Conservation (phyloP, 176 grass and related monocot species). For the Aegilops tauschii region DNA sequence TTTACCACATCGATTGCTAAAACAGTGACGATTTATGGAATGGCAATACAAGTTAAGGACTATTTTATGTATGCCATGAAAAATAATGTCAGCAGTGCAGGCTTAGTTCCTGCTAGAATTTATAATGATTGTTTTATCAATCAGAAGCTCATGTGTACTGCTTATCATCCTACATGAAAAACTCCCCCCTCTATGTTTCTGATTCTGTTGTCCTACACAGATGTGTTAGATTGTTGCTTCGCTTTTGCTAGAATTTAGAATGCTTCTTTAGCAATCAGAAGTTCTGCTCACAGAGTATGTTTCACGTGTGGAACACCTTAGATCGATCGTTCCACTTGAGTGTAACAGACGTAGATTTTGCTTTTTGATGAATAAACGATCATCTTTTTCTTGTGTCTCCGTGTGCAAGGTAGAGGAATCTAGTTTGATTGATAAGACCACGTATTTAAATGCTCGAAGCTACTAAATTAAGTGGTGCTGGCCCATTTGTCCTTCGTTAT, state of each 20-base stretch:
- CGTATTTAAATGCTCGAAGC: conserved; percentile 15
- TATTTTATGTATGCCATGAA: background rate
- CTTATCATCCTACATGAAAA: too few species aligned
- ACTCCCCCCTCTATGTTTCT: background rate
- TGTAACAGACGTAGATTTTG: background rate
- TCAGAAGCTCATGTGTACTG: too few species aligned
- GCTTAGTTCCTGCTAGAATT: background rate
- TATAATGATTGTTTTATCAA: background rate
- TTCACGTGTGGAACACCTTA: background rate
- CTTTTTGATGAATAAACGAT: background rate
- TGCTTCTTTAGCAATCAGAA: background rate
- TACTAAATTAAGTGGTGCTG: conserved; percentile 11
- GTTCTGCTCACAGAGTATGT: background rate
- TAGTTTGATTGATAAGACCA: background rate
- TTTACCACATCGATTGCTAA: too few species aligned
- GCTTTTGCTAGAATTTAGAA: background rate
- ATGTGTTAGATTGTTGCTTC: background rate
- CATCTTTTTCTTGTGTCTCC: background rate
- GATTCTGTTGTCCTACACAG: background rate
- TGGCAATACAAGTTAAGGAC: background rate
- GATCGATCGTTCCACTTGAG: background rate
- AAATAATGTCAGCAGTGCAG: background rate
- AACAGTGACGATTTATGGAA: too few species aligned
- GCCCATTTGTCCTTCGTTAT: background rate
- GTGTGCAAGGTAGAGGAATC: background rate